Evolutionary conservation across 148 eudicot species (phyloP).

Genomic region (Spergularia bocconei): DNA sequence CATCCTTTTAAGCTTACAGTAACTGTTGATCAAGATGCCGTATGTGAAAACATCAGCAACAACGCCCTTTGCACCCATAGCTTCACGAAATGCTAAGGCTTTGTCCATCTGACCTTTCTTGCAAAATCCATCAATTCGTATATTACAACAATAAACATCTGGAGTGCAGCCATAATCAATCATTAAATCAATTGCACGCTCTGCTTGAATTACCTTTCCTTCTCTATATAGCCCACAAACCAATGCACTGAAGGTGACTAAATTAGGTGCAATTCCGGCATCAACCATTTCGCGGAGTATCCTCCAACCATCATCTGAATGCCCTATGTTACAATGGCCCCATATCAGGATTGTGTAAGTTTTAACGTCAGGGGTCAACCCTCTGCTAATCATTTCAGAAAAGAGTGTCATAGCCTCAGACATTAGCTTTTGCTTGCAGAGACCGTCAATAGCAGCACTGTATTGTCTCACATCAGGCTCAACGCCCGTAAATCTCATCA

Average conservation of each 20-base stretch:
- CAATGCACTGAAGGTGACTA: conserved; percentile 22
- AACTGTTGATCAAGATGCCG: conserved; percentile 32
- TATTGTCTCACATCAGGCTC: conserved; percentile 32
- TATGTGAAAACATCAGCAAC: conserved; percentile 28
- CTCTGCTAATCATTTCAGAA: conserved; percentile 27
- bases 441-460: conserved; percentile 31
- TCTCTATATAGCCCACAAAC: conserved; percentile 23
- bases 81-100: conserved; percentile 23
- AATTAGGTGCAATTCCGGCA: conserved; percentile 32
- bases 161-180: conserved; percentile 26
- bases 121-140: conserved; percentile 25
- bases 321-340: conserved; percentile 25
- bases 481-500: conserved; percentile 9
- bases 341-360: conserved; percentile 28
- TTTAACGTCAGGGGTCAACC: conserved; percentile 30
- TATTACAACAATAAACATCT: conserved; percentile 24
- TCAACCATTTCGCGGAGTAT: conserved; percentile 34
- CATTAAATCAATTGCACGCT: conserved; percentile 26
- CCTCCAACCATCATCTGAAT: conserved; percentile 27
- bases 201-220: conserved; percentile 26
- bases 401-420: conserved; percentile 28
- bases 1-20: conserved; percentile 27
- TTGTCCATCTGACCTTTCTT: conserved; percentile 32
- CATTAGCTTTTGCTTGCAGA: conserved; percentile 33
- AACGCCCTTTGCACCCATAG: conserved; percentile 26